Base-by-base conservation (phyloP, 768 basidiomycete genomes). In the Termitomyces sp. region DNA sequence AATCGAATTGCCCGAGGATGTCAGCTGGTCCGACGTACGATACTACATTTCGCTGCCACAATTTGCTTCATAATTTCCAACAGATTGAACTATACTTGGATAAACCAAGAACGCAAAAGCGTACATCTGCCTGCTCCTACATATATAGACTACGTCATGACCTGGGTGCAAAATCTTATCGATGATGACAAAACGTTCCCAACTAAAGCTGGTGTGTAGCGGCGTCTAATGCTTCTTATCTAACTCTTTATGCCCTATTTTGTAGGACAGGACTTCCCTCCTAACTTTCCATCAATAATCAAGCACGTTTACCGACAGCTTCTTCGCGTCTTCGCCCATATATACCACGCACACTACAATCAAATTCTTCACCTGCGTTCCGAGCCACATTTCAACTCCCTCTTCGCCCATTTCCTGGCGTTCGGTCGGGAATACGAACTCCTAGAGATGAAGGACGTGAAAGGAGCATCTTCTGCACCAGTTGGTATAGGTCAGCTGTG, bases 111-210 rank as follows among this genome's bases (percentile, higher is more conserved):
- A 70, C 91, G 92, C 50, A 94, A 94, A 67, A 88, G 85, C 58
- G 90, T 98, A 31, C 84, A 94, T 62, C 78, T 99, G 0, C 88
- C 97, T 16, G 96, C 96, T 13, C 93, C 95, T 5, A 94, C 93
- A 9, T 98, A 98, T 72, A 94, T 98, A 59, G 97, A 98, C 77
- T 98, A 96, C 68, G 96, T 98, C 52, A 94, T 98, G 90, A 94
- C 95, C 18, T 98, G 95, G 93, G 83, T 97, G 5, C 96, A 98
- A 68, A 95, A 95, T 65, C 77, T 97, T 31, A 80, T 98, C 33
- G 93, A 98, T 65, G 95, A 98, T 72, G 94, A 97, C 63, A 80
- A 75, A 56, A 84, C 88, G 35, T 98, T 98, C 74, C 96, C 96
- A 7, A 98, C 96, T 22, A 98, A 97, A 73, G 86, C 90, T 48